Conservation (phyloP, 2,329 filamentous ascomycete genomes). For the Cladophialophora carrionii region DNA sequence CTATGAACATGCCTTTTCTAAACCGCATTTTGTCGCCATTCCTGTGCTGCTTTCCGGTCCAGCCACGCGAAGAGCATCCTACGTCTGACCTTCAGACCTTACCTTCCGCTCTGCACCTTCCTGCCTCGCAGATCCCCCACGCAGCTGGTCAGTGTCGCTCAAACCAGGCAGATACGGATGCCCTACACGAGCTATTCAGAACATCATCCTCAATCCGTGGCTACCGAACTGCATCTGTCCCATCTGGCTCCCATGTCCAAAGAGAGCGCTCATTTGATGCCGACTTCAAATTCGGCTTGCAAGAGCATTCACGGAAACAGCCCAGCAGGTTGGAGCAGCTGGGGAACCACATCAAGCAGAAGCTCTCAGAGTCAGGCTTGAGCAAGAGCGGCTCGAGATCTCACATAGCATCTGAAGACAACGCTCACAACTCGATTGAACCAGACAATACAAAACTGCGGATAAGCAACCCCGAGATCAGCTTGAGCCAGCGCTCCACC, state of each 20-base stretch:
- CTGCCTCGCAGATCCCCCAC: slow-evolving; percentile 29
- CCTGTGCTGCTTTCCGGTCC: slow-evolving; percentile 26
- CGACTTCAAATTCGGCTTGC: slow-evolving; percentile 25
- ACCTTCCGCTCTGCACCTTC: slow-evolving; percentile 26
- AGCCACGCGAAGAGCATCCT: slow-evolving; percentile 10
- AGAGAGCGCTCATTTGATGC: slow-evolving; percentile 30
- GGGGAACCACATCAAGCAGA: slow-evolving; percentile 36
- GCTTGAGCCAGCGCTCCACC: slow-evolving; percentile 30
- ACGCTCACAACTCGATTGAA: not conserved
- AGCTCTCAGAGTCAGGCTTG: slow-evolving; percentile 34
- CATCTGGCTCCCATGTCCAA: slow-evolving; percentile 10
- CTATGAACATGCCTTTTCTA: slow-evolving; percentile 22
- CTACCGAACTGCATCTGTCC: slow-evolving; percentile 31
- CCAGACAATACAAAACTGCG: slow-evolving; percentile 7
- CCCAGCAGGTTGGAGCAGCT: slow-evolving; percentile 30
- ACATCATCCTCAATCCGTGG: slow-evolving; percentile 34
- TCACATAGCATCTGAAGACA: slow-evolving; percentile 15
- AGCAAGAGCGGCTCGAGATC: slow-evolving; percentile 33
- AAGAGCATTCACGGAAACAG: slow-evolving; percentile 19
- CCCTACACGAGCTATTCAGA: slow-evolving; percentile 33
- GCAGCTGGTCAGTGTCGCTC: slow-evolving; percentile 16
- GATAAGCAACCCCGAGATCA: slow-evolving; percentile 12
- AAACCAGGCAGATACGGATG: slow-evolving; percentile 25
- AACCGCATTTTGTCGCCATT: slow-evolving; percentile 21
- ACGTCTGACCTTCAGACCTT: slow-evolving; percentile 24